Evolutionary conservation across 371 early-diverging fungal genomes (phyloP).

Genomic region (Nematocida parisii): DNA sequence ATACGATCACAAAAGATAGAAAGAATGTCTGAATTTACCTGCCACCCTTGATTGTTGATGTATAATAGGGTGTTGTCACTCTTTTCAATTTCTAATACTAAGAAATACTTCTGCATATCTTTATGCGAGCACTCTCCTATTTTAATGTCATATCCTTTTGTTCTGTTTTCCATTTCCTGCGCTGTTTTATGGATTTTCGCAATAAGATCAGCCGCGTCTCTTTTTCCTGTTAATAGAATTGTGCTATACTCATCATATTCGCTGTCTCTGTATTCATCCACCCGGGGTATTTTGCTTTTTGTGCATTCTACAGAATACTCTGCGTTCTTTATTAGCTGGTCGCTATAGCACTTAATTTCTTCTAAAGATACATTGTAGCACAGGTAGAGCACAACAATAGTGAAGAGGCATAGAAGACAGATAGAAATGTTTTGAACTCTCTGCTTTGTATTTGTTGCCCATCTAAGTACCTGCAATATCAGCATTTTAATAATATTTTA

Average conservation of each 20-base stretch:
- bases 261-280: slow-evolving; percentile 10
- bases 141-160: slow-evolving; percentile 47
- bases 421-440: neutral
- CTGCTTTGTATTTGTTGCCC: neutral
- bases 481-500: slow-evolving; percentile 3
- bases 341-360: slow-evolving; percentile 31
- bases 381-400: neutral
- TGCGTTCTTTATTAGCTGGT: slow-evolving; percentile 35
- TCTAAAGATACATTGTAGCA: slow-evolving; percentile 4
- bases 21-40: slow-evolving; percentile 51
- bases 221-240: slow-evolving; percentile 29
- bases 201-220: slow-evolving; percentile 1
- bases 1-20: slow-evolving; percentile 28
- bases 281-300: neutral
- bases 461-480: neutral
- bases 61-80: neutral
- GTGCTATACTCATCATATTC: slow-evolving; percentile 20
- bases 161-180: slow-evolving; percentile 35
- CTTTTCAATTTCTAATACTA: slow-evolving; percentile 37
- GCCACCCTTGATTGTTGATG: slow-evolving; percentile 46
- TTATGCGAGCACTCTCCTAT: neutral
- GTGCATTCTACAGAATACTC: slow-evolving; percentile 12
- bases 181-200: slow-evolving; percentile 29
- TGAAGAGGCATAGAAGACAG: neutral
- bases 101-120: slow-evolving; percentile 23